A percentile compares a stretch with the other conserved stretches of the same genome.
Conservation (phyloP, 2,329 filamentous ascomycete genomes). For the Blastomyces silverae region DNA sequence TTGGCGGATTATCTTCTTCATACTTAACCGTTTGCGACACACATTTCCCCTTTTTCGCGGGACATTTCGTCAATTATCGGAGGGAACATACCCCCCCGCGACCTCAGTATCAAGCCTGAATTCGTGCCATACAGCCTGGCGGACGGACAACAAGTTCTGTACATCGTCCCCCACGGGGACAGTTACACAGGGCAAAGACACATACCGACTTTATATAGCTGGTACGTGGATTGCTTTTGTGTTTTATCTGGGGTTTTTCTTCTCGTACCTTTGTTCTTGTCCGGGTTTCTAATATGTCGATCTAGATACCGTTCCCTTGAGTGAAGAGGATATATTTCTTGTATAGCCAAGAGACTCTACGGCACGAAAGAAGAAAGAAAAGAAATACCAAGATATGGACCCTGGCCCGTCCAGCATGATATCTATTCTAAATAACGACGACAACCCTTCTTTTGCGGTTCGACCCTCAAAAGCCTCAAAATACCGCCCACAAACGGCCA, state of each 20-base stretch:
- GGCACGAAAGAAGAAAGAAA: neutral
- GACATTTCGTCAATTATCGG: slow-evolving; percentile 8
- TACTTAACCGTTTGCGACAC: neutral
- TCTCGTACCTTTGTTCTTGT: neutral
- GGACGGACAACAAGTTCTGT: slow-evolving; percentile 10
- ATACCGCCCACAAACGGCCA: slow-evolving; percentile 5
- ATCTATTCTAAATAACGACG: slow-evolving; percentile 45
- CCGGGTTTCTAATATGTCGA: neutral
- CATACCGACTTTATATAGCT: slow-evolving; percentile 8
- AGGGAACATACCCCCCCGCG: neutral
- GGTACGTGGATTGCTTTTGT: neutral
- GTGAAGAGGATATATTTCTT: neutral
- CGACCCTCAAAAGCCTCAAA: slow-evolving; percentile 26
- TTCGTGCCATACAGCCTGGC: neutral
- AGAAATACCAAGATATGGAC: slow-evolving; percentile 25
- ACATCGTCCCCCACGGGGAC: neutral
- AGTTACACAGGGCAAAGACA: slow-evolving; percentile 9
- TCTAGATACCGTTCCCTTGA: slow-evolving; percentile 1
- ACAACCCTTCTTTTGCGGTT: slow-evolving; percentile 42
- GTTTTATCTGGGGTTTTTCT: neutral
- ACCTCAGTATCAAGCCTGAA: neutral
- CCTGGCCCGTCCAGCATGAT: slow-evolving; percentile 33
- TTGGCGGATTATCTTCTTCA: neutral
- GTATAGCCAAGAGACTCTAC: neutral
- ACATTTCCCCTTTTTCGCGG: neutral